Evolutionary conservation across 148 eudicot genomes (phyloP).

Genomic region (Rheum nobile): DNA sequence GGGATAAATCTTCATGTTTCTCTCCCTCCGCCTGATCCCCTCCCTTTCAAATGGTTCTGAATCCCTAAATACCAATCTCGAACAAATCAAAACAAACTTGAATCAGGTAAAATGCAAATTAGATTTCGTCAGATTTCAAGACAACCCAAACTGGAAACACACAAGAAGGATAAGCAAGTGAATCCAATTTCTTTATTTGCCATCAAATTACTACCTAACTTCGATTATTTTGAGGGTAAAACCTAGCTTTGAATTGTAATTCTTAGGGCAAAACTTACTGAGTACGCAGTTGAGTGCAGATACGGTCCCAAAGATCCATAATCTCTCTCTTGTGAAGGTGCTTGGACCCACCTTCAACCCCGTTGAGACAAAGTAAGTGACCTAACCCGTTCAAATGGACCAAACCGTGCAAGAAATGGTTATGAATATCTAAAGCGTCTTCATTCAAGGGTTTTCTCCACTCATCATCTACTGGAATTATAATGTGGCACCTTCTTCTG

Average conservation of each 20-base stretch:
- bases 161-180: neutral
- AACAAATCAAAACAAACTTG: neutral
- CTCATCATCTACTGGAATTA: conserved; percentile 57
- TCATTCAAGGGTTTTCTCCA: conserved; percentile 57
- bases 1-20: too few species aligned
- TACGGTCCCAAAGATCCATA: conserved; percentile 90
- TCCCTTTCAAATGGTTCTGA: neutral
- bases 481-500: conserved; percentile 65
- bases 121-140: neutral
- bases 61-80: neutral
- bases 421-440: conserved; percentile 39
- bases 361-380: conserved; percentile 67
- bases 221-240: neutral
- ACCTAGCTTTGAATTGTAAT: neutral
- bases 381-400: conserved; percentile 89
- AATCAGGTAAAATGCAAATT: neutral
- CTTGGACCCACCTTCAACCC: conserved; percentile 71
- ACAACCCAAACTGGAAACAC: neutral
- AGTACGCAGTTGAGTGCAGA: conserved; percentile 57
- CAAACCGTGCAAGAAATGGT: conserved; percentile 72
- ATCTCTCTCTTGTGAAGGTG: conserved; percentile 50
- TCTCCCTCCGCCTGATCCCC: too few species aligned
- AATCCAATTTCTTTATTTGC: neutral
- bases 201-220: neutral
- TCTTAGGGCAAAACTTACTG: conserved; percentile 25